Evolutionary conservation across 177 flowering plant genomes (phyloP), one percentile per base, ranked within the genome.

Genomic region (Vitis hybrid): DNA sequence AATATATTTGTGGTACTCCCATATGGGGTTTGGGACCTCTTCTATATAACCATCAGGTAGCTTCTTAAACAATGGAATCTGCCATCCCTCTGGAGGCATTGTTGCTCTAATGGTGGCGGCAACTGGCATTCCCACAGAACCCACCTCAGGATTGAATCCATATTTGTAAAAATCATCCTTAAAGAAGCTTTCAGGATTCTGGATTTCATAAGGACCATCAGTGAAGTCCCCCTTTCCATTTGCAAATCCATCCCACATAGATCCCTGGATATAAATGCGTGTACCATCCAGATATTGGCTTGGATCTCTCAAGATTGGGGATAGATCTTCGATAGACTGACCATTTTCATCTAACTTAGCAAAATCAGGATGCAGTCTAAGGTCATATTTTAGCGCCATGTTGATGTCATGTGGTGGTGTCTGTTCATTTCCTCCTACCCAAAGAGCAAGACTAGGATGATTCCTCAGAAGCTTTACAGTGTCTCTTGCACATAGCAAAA

Each of bases 191-290:
- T 89, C 98, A 18, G 98, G 98, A 74, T 95, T 75, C 74, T 95
- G 99, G 65, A 95, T 93, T 80, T 88, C 93, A 70, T 95, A 95
- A 53, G 99, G 99, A 29, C 98, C 99, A 79, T 95, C 99, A 12
- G 90, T 84, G 69, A 83, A 95, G 75, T 81, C 86, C 51, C 99
- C 99, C 67, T 84, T 80, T 29, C 97, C 97, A 81, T 93, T 70
- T 66, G 95, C 99, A 86, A 95, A 93, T 55, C 99, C 99, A 78
- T 95, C 99, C 99, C 98, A 95, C 97, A 95, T 68, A 70, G 99
- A 95, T 72, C 98, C 99, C 85, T 85, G 89, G 60, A 95, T 69
- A 77, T 93, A 95, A 66, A 83, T 51, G 10, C 98, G 93, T 48
- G 99, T 89, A 15, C 99, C 99, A 75, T 95, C 99, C 69, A 95